phyloP scores from a whole-genome alignment of 2,329 filamentous ascomycete genomes.

The Penicillium sp. region DNA sequence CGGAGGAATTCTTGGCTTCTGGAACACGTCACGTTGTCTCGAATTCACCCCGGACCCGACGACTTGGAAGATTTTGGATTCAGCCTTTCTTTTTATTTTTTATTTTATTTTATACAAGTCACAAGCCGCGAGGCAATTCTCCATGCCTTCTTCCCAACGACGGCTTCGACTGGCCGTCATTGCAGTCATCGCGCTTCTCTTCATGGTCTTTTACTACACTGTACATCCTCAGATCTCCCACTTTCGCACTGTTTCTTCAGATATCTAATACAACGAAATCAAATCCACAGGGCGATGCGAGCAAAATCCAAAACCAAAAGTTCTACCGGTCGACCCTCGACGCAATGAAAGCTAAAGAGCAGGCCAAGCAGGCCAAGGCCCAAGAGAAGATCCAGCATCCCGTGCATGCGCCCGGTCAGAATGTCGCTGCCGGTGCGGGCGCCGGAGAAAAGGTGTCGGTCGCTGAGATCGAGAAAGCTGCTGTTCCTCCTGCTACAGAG shows the following conservation, averaged over 20 bases:
- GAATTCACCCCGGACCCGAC: not conserved
- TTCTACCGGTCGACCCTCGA: slow-evolving; percentile 57
- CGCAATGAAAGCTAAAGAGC: slow-evolving; percentile 52
- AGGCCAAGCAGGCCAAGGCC: slow-evolving; percentile 46
- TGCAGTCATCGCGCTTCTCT: slow-evolving; percentile 60
- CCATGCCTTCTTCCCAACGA: slow-evolving; percentile 70
- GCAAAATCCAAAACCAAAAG: slow-evolving; percentile 40
- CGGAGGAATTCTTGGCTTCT: not conserved
- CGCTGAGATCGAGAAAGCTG: slow-evolving; percentile 54
- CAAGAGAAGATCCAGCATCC: slow-evolving; percentile 54
- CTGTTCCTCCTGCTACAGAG: slow-evolving; percentile 36
- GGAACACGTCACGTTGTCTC: slow-evolving; percentile 2
- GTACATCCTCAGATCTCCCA: slow-evolving; percentile 41
- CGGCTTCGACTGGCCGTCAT: slow-evolving; percentile 66
- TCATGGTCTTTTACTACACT: slow-evolving; percentile 71
- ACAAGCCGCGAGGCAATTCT: slow-evolving; percentile 1
- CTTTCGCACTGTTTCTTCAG: not conserved
- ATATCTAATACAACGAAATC: not conserved
- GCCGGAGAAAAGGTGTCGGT: slow-evolving; percentile 51
- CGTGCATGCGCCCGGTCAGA: slow-evolving; percentile 8
- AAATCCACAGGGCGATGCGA: slow-evolving; percentile 37
- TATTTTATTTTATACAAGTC: not conserved
- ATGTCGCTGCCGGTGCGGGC: slow-evolving; percentile 29
- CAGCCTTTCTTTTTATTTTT: not conserved
- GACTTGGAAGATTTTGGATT: not conserved